Conservation (phyloP, 2,329 filamentous ascomycete species). For the Pleoardoris graminearum region DNA sequence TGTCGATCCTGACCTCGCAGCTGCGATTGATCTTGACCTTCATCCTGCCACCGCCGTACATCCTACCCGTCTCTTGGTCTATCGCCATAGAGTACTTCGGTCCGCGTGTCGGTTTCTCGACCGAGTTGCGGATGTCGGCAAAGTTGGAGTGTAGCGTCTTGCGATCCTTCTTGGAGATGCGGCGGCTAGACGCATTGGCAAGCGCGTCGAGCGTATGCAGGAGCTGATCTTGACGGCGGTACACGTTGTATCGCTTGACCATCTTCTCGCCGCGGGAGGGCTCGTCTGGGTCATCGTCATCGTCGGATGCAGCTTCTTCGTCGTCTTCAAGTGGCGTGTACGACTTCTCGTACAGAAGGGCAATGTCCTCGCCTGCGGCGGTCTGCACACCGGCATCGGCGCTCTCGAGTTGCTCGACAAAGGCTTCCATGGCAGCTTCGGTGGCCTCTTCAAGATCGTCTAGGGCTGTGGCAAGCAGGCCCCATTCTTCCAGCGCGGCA, state of each 20-base stretch:
- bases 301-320: slow-evolving; percentile 55
- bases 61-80: slow-evolving; percentile 61
- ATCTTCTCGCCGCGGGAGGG: slow-evolving; percentile 35
- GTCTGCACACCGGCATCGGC: slow-evolving; percentile 73
- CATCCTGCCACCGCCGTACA: slow-evolving; percentile 63
- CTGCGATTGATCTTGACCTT: slow-evolving; percentile 61
- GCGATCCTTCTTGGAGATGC: slow-evolving; percentile 67
- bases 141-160: slow-evolving; percentile 69
- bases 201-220: slow-evolving; percentile 62
- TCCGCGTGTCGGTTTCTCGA: slow-evolving; percentile 68
- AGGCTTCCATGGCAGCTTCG: slow-evolving; percentile 74
- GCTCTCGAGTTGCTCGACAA: slow-evolving; percentile 84
- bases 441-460: slow-evolving; percentile 74
- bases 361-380: slow-evolving; percentile 77
- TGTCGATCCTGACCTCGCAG: slow-evolving; percentile 66
- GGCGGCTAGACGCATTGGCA: slow-evolving; percentile 62
- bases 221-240: slow-evolving; percentile 65
- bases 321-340: slow-evolving; percentile 62
- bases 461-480: slow-evolving; percentile 75
- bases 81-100: slow-evolving; percentile 68
- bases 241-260: slow-evolving; percentile 69
- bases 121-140: slow-evolving; percentile 65
- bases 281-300: slow-evolving; percentile 50
- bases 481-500: slow-evolving; percentile 77
- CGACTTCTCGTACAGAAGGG: slow-evolving; percentile 77